Percentiles rank a stretch among this genome's conserved stretches.
These are phyloP conservation scores for Usnea hakonensis DNA, from an alignment of 495 filamentous ascomycete genomes.

Conservation along the genomic window DNA sequence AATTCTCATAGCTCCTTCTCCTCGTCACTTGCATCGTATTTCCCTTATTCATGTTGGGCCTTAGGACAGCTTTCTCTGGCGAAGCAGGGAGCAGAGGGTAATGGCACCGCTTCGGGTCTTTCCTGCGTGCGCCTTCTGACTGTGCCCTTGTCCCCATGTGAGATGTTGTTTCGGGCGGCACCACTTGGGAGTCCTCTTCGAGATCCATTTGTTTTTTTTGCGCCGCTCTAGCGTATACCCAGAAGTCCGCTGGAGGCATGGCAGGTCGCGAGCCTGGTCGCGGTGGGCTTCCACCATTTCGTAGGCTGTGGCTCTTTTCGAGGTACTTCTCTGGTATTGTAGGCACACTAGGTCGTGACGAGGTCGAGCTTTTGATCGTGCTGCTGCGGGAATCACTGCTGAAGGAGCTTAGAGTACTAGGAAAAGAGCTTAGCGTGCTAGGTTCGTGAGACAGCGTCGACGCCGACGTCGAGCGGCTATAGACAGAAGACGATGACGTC, in stretches of 20 bases:
- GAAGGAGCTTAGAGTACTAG: neutral
- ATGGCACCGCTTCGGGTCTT: neutral
- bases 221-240: constrained; percentile 14
- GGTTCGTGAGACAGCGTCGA: neutral
- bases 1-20: constrained; percentile 5
- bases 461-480: constrained; percentile 2
- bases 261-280: constrained; percentile 17
- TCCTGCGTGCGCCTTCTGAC: neutral
- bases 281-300: neutral
- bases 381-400: neutral
- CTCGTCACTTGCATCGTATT: neutral
- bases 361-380: neutral
- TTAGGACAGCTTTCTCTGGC: constrained; percentile 4
- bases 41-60: constrained; percentile 6
- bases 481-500: constrained; percentile 6
- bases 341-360: constrained; percentile 2
- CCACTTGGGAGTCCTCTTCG: neutral
- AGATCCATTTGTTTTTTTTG: constrained; percentile 1
- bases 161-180: neutral
- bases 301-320: neutral
- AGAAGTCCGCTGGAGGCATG: constrained; percentile 21
- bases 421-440: constrained; percentile 12
- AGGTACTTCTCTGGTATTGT: constrained; percentile 8
- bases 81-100: neutral
- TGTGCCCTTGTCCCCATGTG: neutral